phyloP scores from a whole-genome alignment of 768 basidiomycete genomes.

The Tylopilus balloui region DNA sequence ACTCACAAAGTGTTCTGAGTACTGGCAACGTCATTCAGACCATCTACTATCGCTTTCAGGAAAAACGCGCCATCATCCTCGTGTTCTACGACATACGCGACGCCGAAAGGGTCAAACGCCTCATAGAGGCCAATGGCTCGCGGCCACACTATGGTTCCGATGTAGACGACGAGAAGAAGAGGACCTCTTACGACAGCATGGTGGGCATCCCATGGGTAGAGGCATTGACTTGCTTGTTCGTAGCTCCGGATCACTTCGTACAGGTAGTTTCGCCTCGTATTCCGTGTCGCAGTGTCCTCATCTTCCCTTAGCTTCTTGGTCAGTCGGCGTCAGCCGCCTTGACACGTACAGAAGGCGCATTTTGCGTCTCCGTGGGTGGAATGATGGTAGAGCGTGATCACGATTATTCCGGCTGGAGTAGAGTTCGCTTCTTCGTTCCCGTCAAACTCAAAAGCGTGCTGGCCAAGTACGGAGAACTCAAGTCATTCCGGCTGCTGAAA shows the following conservation, averaged over 20 bases:
- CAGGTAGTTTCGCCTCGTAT: conserved; percentile 33
- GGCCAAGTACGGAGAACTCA: conserved; percentile 31
- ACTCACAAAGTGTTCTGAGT: conserved; percentile 10
- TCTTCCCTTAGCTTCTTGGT: conserved; percentile 46
- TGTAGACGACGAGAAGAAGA: conserved; percentile 10
- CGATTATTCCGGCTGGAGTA: conserved; percentile 22
- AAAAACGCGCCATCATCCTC: conserved; percentile 49
- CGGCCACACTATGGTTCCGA: neutral
- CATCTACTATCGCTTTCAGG: conserved; percentile 49
- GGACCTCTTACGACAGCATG: neutral
- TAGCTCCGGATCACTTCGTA: conserved; percentile 42
- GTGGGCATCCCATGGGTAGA: conserved; percentile 15
- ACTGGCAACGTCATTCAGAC: conserved; percentile 44
- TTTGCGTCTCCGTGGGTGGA: conserved; percentile 43
- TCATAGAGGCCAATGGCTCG: conserved; percentile 32
- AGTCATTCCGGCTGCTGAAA: conserved; percentile 24
- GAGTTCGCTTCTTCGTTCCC: conserved; percentile 23
- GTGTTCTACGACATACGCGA: conserved; percentile 60
- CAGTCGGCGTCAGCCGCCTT: conserved; percentile 43
- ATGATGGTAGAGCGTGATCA: conserved; percentile 18
- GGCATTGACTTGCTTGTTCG: conserved; percentile 41
- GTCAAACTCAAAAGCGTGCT: conserved; percentile 29
- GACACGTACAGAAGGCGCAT: conserved; percentile 47
- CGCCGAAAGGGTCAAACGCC: conserved; percentile 42
- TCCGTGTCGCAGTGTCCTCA: conserved; percentile 6